Percentiles rank a stretch among this genome's conserved stretches.
phyloP scores from a whole-genome alignment of 805 yeast genomes.

The Saccharomycopsis selenospora region DNA sequence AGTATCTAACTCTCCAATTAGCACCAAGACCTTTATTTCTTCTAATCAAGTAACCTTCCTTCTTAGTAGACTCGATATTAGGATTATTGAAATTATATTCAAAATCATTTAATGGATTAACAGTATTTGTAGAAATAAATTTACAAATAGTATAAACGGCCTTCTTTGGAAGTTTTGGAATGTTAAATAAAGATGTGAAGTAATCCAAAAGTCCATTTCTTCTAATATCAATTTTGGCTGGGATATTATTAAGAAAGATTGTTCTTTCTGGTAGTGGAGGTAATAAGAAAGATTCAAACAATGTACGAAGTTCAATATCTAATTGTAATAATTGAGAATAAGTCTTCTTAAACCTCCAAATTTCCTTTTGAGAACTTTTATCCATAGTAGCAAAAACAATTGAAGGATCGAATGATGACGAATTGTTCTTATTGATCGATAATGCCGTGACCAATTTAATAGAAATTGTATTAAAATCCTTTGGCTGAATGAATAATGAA shows the following conservation, averaged over 20 bases:
- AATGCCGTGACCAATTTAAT: constrained; percentile 46
- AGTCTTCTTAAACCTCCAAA: constrained; percentile 69
- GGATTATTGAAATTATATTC: constrained; percentile 29
- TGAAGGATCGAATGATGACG: constrained; percentile 48
- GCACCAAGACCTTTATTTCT: constrained; percentile 57
- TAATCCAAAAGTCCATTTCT: constrained; percentile 49
- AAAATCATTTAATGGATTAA: constrained; percentile 48
- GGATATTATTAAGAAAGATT: constrained; percentile 51
- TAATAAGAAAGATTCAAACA: constrained; percentile 39
- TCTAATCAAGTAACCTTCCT: constrained; percentile 60
- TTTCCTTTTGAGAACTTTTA: constrained; percentile 50
- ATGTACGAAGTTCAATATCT: constrained; percentile 46
- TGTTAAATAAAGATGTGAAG: constrained; percentile 45
- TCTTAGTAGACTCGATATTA: constrained; percentile 38
- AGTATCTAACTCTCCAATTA: constrained; percentile 65
- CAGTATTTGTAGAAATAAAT: constrained; percentile 61
- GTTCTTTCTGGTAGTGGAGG: constrained; percentile 61
- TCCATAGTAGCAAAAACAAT: constrained; percentile 60
- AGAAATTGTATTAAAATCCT: constrained; percentile 44
- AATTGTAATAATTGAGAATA: constrained; percentile 52
- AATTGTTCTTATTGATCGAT: constrained; percentile 31
- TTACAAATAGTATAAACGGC: constrained; percentile 49
- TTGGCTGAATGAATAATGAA: constrained; percentile 51
- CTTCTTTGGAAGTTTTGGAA: constrained; percentile 51
- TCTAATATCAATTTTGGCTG: constrained; percentile 58